phyloP scores from a whole-genome alignment of 106 monocot genomes.

The Hemerocallis citrina region DNA sequence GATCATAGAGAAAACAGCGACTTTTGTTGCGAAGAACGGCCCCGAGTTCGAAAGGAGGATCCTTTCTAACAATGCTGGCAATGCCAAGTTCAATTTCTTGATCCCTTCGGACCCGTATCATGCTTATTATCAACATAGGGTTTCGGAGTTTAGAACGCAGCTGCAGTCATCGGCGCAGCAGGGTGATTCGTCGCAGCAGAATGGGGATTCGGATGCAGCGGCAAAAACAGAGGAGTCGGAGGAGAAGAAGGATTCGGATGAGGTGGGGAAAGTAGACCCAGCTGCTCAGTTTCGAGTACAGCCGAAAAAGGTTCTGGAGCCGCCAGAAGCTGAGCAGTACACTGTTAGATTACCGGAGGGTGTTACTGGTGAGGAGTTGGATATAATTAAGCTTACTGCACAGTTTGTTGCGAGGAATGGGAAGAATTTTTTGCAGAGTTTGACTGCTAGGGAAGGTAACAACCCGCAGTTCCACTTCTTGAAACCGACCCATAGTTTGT shows the following conservation, averaged over 20 bases:
- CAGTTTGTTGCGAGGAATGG: conserved; percentile 95
- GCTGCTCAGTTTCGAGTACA: conserved; percentile 46
- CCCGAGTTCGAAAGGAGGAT: conserved; percentile 89
- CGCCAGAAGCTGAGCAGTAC: conserved; percentile 81
- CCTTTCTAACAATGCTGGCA: conserved; percentile 64
- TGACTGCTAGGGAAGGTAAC: conserved; percentile 55
- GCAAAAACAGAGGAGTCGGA: neutral
- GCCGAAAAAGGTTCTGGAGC: conserved; percentile 55
- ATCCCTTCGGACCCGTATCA: conserved; percentile 78
- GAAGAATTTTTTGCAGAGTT: conserved; percentile 56
- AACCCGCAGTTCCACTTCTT: conserved; percentile 87
- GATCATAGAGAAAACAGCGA: conserved; percentile 93
- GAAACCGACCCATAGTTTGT: conserved; percentile 94
- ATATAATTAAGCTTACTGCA: conserved; percentile 92
- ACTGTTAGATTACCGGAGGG: conserved; percentile 88
- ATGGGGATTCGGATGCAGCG: neutral
- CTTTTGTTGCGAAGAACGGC: conserved; percentile 87
- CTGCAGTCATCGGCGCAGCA: conserved; percentile 19
- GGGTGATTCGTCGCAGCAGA: conserved; percentile 1
- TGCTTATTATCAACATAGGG: conserved; percentile 86
- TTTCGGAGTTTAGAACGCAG: conserved; percentile 53
- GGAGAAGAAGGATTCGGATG: neutral
- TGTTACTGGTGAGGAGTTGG: conserved; percentile 90
- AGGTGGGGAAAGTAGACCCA: conserved; percentile 23
- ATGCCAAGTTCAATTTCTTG: conserved; percentile 89